These are phyloP conservation scores for Wallacemonas sp. DNA, from an alignment of 208 protist genomes.

Conservation along the genomic window DNA sequence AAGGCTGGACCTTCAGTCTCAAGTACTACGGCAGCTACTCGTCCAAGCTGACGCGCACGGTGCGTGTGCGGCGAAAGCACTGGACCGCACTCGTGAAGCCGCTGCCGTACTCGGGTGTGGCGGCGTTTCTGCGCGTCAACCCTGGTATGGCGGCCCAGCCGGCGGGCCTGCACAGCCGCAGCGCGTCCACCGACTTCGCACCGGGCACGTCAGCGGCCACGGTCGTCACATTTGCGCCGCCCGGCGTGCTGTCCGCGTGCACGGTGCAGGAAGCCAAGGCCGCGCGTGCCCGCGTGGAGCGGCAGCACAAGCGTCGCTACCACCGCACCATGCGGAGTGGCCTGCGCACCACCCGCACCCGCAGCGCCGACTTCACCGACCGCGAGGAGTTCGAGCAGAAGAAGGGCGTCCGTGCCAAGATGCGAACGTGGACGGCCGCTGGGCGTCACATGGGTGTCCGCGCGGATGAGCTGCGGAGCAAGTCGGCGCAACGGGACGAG, in stretches of 20 bases:
- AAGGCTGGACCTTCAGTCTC: conserved; percentile 78
- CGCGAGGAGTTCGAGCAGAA: conserved; percentile 34
- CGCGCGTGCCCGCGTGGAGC: conserved; percentile 4
- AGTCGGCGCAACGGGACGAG: conserved; percentile 12
- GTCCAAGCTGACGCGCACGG: conserved; percentile 25
- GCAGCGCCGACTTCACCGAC: conserved; percentile 27
- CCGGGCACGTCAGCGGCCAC: conserved; percentile 2
- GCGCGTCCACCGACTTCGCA: conserved; percentile 17
- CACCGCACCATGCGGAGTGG: conserved; percentile 4
- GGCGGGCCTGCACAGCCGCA: conserved; percentile 1
- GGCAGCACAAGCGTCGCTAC: conserved; percentile 9
- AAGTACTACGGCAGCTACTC: conserved; percentile 77
- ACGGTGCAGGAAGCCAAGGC: conserved; percentile 30
- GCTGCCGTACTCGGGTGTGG: conserved; percentile 50
- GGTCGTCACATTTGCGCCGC: conserved; percentile 27
- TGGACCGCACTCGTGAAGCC: conserved; percentile 63
- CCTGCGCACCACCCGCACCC: not conserved
- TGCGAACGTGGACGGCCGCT: conserved; percentile 29
- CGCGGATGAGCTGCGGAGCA: conserved; percentile 16
- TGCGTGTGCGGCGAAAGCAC: conserved; percentile 65
- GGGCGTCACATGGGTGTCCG: conserved; percentile 41
- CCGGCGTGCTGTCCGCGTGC: conserved; percentile 33
- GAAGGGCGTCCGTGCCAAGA: conserved; percentile 19
- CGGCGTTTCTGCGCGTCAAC: conserved; percentile 37
- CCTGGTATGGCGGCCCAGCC: conserved; percentile 51